Percentiles rank a stretch among this genome's conserved stretches.
Evolutionary conservation across 2,329 filamentous ascomycete species (phyloP).

Genomic region (Daldinia sp.): DNA sequence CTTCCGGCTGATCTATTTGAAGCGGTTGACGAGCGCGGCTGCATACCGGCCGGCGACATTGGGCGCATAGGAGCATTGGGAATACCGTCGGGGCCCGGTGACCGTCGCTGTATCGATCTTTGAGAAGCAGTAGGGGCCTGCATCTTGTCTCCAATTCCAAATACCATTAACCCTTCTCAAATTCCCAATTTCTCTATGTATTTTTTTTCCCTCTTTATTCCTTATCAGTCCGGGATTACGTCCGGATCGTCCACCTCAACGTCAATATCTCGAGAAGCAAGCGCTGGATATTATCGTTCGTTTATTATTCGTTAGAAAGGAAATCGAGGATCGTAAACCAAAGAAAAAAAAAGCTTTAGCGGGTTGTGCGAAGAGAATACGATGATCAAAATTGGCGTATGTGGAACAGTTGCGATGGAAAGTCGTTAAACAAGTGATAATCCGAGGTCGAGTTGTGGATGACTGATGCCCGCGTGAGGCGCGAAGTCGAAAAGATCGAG

Average conservation of each 20-base stretch:
- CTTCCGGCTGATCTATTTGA: conserved; percentile 68
- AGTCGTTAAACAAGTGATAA: conserved; percentile 19
- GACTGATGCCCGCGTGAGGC: conserved; percentile 40
- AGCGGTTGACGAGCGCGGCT: conserved; percentile 70
- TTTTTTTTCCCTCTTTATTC: conserved; percentile 31
- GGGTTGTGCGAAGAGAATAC: conserved; percentile 17
- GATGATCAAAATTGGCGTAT: conserved; percentile 9
- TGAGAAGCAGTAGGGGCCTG: conserved; percentile 61
- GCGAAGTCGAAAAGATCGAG: conserved; percentile 44
- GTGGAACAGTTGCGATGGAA: conserved; percentile 16
- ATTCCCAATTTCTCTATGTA: conserved; percentile 22
- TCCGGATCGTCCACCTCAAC: conserved; percentile 30
- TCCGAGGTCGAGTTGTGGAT: conserved; percentile 27
- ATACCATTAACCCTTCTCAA: conserved; percentile 21
- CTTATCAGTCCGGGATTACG: conserved; percentile 19
- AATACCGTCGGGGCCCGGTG: conserved; percentile 67
- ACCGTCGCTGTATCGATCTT: conserved; percentile 67
- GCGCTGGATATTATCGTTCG: conserved; percentile 19
- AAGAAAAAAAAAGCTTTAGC: conserved; percentile 22
- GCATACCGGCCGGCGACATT: conserved; percentile 68
- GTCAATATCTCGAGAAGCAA: conserved; percentile 13
- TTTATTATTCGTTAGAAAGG: conserved; percentile 8
- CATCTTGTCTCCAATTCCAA: conserved; percentile 50
- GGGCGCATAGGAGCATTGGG: conserved; percentile 61
- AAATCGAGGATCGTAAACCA: conserved; percentile 14